A percentile compares a stretch with the other conserved stretches of the same genome.
Evolutionary conservation across 192 early-diverging fungal species (phyloP).

Genomic region (Linnemannia elongata): DNA sequence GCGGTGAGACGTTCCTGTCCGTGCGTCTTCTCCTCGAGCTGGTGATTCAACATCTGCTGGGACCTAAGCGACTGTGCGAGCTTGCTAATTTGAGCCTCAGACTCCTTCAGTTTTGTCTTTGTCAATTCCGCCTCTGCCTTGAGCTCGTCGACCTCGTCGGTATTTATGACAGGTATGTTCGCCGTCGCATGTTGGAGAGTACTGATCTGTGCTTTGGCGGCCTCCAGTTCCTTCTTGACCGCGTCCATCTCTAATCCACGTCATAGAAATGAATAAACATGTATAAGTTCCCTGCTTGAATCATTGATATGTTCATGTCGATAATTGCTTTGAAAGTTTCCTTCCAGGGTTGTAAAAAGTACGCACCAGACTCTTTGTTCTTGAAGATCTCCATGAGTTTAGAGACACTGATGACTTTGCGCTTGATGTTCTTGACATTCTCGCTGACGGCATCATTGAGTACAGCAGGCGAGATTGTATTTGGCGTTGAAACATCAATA

Average conservation of each 20-base stretch:
- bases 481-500: not conserved
- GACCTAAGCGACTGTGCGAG: constrained; percentile 1
- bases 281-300: not conserved
- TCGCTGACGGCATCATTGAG: constrained; percentile 12
- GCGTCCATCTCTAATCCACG: constrained; percentile 2
- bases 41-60: constrained; percentile 19
- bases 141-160: not conserved
- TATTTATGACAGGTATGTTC: not conserved
- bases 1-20: not conserved
- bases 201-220: not conserved
- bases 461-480: not conserved
- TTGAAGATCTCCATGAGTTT: constrained; percentile 36
- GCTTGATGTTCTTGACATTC: constrained; percentile 37
- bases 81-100: not conserved
- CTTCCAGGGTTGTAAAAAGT: not conserved
- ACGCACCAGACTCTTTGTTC: constrained; percentile 24
- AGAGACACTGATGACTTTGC: constrained; percentile 27
- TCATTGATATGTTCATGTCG: not conserved
- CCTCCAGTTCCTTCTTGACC: constrained; percentile 7
- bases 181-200: not conserved
- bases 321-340: too few species aligned
- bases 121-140: constrained; percentile 7
- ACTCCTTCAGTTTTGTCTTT: constrained; percentile 4
- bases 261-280: not conserved
- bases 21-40: constrained; percentile 15